Conservation (phyloP, 345 rosid species). For the Hibiscus mutabilis region DNA sequence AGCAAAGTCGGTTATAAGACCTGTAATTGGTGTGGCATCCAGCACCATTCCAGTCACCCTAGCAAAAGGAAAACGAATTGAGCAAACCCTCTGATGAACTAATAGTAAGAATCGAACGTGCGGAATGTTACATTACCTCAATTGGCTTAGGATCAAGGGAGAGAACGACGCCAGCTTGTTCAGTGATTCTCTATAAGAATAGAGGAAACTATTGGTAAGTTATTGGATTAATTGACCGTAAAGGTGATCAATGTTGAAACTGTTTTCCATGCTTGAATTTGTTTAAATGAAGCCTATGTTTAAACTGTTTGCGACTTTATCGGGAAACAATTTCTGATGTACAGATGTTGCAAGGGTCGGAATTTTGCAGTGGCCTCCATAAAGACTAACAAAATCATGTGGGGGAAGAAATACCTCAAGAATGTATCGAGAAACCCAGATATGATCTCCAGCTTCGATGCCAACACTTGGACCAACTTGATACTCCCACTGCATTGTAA, state of each 20-base stretch:
- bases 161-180: slow-evolving; percentile 92
- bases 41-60: slow-evolving; percentile 99
- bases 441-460: slow-evolving; percentile 88
- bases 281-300: not conserved
- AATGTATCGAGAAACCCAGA: slow-evolving; percentile 93
- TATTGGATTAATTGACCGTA: slow-evolving; percentile 5
- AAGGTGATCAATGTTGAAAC: not conserved
- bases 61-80: slow-evolving; percentile 9
- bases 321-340: too few relatives aligned
- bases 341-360: too few relatives aligned
- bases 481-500: slow-evolving; percentile 76
- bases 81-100: not conserved
- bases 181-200: slow-evolving; percentile 80
- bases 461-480: slow-evolving; percentile 99
- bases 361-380: not conserved
- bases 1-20: slow-evolving; percentile 17
- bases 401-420: slow-evolving; percentile 57
- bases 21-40: slow-evolving; percentile 98
- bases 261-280: not conserved
- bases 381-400: not conserved
- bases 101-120: not conserved
- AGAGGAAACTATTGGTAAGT: slow-evolving; percentile 36
- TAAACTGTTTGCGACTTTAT: too few relatives aligned
- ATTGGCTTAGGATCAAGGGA: slow-evolving; percentile 92
- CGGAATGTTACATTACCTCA: slow-evolving; percentile 38